Percentiles rank a stretch among this genome's conserved stretches.
phyloP scores from a whole-genome alignment of 2,329 filamentous ascomycete genomes.

The Pleoardoris graminearum region DNA sequence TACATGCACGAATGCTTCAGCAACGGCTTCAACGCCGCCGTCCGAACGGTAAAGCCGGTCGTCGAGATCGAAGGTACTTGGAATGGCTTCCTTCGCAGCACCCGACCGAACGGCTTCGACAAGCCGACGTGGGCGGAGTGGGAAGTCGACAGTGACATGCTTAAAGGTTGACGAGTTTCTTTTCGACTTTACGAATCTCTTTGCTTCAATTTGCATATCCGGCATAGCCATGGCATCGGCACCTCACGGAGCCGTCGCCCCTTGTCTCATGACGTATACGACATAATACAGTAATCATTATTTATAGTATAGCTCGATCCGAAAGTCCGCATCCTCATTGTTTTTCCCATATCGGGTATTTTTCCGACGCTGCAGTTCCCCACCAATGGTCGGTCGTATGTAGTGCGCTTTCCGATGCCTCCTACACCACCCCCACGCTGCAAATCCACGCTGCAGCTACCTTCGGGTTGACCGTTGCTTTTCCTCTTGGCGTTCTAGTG shows the following conservation, averaged over 20 bases:
- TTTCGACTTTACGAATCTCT: background rate
- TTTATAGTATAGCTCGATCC: background rate
- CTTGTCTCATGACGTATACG: background rate
- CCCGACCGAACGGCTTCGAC: constrained; percentile 58
- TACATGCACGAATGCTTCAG: constrained; percentile 57
- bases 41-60: constrained; percentile 54
- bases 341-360: background rate
- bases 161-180: constrained; percentile 25
- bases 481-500: too few species aligned
- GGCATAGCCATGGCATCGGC: constrained; percentile 1
- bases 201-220: background rate
- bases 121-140: constrained; percentile 53
- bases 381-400: background rate
- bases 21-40: constrained; percentile 46
- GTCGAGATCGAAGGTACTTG: constrained; percentile 53
- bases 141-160: constrained; percentile 47
- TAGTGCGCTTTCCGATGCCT: constrained; percentile 1
- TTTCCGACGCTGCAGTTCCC: background rate
- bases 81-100: constrained; percentile 53
- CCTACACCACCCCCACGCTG: too few species aligned
- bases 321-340: background rate
- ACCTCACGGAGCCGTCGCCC: background rate
- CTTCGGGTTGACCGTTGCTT: too few species aligned
- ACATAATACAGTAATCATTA: background rate
- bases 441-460: background rate